These are phyloP conservation scores for Diplotaxis tenuifolia DNA, from an alignment of 345 rosid species.

Conservation along the genomic window DNA sequence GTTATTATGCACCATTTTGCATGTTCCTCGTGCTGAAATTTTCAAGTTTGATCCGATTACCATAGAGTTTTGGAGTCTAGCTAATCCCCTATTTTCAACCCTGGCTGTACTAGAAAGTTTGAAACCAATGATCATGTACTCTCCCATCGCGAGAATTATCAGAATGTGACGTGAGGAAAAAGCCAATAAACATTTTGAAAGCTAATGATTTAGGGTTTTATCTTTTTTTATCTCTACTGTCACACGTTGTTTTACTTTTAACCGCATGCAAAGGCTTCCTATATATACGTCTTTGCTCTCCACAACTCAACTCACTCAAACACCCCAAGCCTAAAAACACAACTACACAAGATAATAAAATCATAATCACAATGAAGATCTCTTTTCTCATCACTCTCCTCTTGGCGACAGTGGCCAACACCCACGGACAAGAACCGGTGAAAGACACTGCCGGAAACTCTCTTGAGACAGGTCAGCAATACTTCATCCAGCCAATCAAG, in stretches of 20 bases:
- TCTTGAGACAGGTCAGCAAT: background rate
- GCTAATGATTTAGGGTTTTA: background rate
- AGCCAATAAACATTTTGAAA: background rate
- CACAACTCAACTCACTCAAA: constrained; percentile 2
- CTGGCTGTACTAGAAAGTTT: background rate
- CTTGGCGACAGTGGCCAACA: constrained; percentile 8
- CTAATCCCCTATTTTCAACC: background rate
- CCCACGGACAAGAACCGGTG: background rate
- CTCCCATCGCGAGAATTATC: background rate
- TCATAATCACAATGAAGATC: background rate
- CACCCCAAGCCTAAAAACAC: background rate
- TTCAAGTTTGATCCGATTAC: background rate
- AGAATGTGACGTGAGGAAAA: background rate
- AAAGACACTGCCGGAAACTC: background rate
- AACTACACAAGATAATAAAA: too few relatives aligned
- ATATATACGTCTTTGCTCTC: constrained; percentile 12
- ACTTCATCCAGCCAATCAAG: constrained; percentile 19
- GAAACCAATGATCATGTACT: background rate
- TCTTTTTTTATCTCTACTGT: background rate
- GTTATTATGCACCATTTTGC: background rate
- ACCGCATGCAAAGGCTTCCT: background rate
- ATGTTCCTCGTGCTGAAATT: constrained; percentile 20
- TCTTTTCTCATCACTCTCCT: constrained; percentile 14
- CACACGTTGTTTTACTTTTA: background rate
- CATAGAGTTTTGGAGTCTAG: background rate